These are phyloP conservation scores for Microcyclosporella mali DNA, from an alignment of 2,329 filamentous ascomycete species.

Conservation along the genomic window DNA sequence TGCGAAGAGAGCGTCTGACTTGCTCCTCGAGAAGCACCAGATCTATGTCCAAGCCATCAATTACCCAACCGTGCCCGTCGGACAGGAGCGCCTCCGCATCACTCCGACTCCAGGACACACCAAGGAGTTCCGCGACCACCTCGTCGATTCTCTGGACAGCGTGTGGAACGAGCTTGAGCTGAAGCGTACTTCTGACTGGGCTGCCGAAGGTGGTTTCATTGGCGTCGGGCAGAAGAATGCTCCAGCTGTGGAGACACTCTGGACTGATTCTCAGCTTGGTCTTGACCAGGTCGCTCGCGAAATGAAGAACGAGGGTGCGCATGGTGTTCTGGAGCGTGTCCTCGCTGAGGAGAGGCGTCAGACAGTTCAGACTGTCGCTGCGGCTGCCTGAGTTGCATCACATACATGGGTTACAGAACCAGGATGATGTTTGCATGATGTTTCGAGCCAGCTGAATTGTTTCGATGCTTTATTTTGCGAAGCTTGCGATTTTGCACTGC, in stretches of 20 bases:
- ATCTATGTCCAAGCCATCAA: conserved; percentile 99
- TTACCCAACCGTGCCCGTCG: conserved; percentile 94
- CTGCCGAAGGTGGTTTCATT: conserved; percentile 83
- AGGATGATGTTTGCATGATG: conserved; percentile 4
- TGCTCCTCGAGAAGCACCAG: conserved; percentile 79
- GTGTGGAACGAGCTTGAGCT: conserved; percentile 86
- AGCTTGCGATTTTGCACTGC: neutral
- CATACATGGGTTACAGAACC: neutral
- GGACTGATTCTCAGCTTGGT: conserved; percentile 84
- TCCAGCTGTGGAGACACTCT: conserved; percentile 63
- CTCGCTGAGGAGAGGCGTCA: conserved; percentile 43
- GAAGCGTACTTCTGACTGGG: conserved; percentile 91
- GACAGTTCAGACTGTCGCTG: conserved; percentile 39
- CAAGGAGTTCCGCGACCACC: conserved; percentile 75
- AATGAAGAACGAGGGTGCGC: conserved; percentile 45
- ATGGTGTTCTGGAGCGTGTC: conserved; percentile 43
- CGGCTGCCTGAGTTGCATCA: conserved; percentile 27
- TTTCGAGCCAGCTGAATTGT: neutral
- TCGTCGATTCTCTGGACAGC: conserved; percentile 74
- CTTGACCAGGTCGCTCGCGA: conserved; percentile 61
- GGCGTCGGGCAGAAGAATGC: conserved; percentile 73
- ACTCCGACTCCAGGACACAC: conserved; percentile 92
- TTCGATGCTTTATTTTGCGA: neutral
- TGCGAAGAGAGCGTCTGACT: conserved; percentile 85
- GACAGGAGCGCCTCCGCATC: conserved; percentile 93